Base-by-base conservation (phyloP, 148 eudicot genomes). In the Diospyros kaki region DNA sequence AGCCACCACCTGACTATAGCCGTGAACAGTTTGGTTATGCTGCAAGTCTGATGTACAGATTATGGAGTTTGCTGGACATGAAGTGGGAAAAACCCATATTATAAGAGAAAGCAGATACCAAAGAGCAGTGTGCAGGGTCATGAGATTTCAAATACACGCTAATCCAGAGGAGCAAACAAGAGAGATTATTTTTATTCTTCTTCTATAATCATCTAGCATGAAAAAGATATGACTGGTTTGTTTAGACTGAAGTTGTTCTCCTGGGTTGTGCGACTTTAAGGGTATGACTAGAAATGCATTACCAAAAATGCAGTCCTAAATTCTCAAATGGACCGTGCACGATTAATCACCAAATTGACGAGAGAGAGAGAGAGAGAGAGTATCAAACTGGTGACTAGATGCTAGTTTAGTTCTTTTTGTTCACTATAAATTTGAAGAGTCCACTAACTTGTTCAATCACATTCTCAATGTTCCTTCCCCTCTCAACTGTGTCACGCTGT, bases 401-500 rank as follows among this genome's bases (percentile, higher is more conserved):
- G 56, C 17, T 3, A n/a, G 12, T 71, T 38, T 2, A 1, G 1
- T 71, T 1, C 38, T n/a, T 14, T 53, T 56, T 53, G 40, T 52
- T 12, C 4, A 65, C 43, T 2, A 54, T 42, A 53, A 50, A 40
- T 40, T 74, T 42, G 64, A 66, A 42, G 61, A 67, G 68, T 58
- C 60, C n/a, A 79, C 90, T 81, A 61, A 87, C 93, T 77, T 89
- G 93, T 40, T 89, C 91, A 58, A 89, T 89, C 70, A 89, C 93
- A 74, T 77, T 76, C 66, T 86, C 80, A 28, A 89, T 77, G 59
- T 84, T 83, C 80, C 93, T 85, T 58, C 81, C 86, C 74, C 89
- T 85, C 73, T 87, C 83, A 53, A 81, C 84, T 48, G 89, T 89
- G 75, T 89, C 93, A 51, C 93, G 89, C 63, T 78, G 83, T 78